Conservation (phyloP, 768 basidiomycete species). For the Favolaschia claudopus region DNA sequence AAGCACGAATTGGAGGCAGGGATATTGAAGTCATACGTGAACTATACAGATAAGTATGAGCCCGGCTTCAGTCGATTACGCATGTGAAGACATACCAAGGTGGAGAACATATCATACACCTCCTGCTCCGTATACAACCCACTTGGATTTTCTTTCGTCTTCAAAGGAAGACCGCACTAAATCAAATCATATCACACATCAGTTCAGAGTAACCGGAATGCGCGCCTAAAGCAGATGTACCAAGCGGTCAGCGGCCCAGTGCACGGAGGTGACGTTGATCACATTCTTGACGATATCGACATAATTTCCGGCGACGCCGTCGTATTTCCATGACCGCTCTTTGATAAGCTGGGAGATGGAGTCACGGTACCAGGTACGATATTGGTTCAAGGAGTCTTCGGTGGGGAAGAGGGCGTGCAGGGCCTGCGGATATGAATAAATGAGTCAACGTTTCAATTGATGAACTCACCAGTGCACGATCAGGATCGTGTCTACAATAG, state of each 20-base stretch:
- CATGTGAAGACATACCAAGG: slow-evolving; percentile 22
- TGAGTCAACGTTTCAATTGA: not conserved
- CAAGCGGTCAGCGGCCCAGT: slow-evolving; percentile 50
- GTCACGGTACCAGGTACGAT: slow-evolving; percentile 36
- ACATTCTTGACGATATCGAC: slow-evolving; percentile 55
- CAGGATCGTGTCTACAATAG: slow-evolving; percentile 26
- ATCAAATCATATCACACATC: not conserved
- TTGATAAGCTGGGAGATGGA: slow-evolving; percentile 30
- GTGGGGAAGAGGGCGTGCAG: slow-evolving; percentile 40
- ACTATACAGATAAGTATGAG: too few relatives aligned
- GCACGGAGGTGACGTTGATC: slow-evolving; percentile 47
- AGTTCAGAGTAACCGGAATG: too few relatives aligned
- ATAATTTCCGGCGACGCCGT: slow-evolving; percentile 38
- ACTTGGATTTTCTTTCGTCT: slow-evolving; percentile 45
- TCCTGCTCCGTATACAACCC: slow-evolving; percentile 51
- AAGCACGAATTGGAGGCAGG: not conserved
- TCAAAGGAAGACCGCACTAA: slow-evolving; percentile 49
- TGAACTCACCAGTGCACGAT: slow-evolving; percentile 20
- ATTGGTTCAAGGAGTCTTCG: slow-evolving; percentile 27
- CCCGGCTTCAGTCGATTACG: too few relatives aligned
- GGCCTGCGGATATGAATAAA: slow-evolving; percentile 18
- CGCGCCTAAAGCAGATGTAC: slow-evolving; percentile 37
- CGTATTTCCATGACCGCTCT: slow-evolving; percentile 33
- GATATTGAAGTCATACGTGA: slow-evolving; percentile 1
- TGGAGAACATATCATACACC: slow-evolving; percentile 47